These are phyloP conservation scores for Sophora flavescens DNA, from an alignment of 306 rosid species.

Conservation along the genomic window DNA sequence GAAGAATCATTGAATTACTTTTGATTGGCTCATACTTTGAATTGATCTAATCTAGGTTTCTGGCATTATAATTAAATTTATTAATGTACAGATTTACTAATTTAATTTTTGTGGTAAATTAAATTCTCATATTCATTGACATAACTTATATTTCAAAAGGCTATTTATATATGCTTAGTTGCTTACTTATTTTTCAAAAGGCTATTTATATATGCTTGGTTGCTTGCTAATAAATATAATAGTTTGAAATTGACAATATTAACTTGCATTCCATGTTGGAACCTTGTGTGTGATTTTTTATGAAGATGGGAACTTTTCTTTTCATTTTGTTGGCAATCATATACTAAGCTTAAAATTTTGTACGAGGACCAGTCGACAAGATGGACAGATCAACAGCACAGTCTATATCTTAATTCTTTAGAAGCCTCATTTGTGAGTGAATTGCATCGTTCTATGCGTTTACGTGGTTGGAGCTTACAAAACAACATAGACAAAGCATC, in stretches of 20 bases:
- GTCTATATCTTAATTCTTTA: constrained; percentile 70
- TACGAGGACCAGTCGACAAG: constrained; percentile 59
- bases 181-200: constrained; percentile 24
- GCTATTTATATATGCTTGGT: constrained; percentile 16
- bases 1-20: constrained; percentile 1
- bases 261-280: constrained; percentile 15
- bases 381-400: constrained; percentile 91
- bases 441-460: constrained; percentile 56
- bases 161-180: constrained; percentile 15
- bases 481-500: constrained; percentile 42
- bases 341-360: constrained; percentile 36
- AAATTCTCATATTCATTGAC: constrained; percentile 15
- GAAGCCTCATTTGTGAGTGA: constrained; percentile 84
- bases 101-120: constrained; percentile 27
- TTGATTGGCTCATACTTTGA: constrained; percentile 28
- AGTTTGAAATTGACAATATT: constrained; percentile 9
- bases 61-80: constrained; percentile 10
- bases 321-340: constrained; percentile 40
- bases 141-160: constrained; percentile 31
- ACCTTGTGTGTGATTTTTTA: constrained; percentile 26
- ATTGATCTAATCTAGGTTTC: constrained; percentile 37
- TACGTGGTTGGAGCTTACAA: constrained; percentile 50
- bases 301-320: constrained; percentile 10
- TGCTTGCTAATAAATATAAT: constrained; percentile 34
- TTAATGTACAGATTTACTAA: background rate